phyloP scores from a whole-genome alignment of 805 yeast species.

The Komagataella ulmi region DNA sequence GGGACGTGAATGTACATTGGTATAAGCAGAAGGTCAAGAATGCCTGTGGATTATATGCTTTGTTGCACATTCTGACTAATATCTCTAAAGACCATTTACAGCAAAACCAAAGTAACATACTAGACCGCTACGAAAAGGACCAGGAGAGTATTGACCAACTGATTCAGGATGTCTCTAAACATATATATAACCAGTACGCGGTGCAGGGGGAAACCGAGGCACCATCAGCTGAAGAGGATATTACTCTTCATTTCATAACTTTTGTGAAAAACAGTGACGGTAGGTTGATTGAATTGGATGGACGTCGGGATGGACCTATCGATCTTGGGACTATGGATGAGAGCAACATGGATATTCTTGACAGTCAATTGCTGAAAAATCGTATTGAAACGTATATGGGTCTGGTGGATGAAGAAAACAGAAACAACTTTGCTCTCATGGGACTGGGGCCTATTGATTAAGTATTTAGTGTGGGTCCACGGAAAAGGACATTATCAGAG shows the following conservation, averaged over 20 bases:
- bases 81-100: conserved; percentile 19
- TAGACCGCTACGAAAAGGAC: conserved; percentile 8
- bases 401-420: conserved; percentile 43
- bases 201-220: conserved; percentile 54
- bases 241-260: conserved; percentile 65
- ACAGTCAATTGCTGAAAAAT: conserved; percentile 31
- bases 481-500: not conserved
- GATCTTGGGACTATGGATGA: conserved; percentile 31
- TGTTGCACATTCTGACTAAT: conserved; percentile 47
- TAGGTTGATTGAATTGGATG: conserved; percentile 75
- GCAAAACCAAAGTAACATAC: conserved; percentile 1
- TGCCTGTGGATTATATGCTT: conserved; percentile 88
- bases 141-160: conserved; percentile 9
- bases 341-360: conserved; percentile 33
- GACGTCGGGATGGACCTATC: conserved; percentile 69
- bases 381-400: conserved; percentile 59
- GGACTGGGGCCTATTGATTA: conserved; percentile 53
- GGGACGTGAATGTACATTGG: conserved; percentile 38
- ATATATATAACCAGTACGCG: conserved; percentile 17
- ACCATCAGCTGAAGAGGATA: conserved; percentile 39
- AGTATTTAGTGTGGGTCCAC: conserved; percentile 1
- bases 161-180: conserved; percentile 11
- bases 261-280: conserved; percentile 42
- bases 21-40: conserved; percentile 72
- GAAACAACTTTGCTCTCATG: conserved; percentile 59